Evolutionary conservation across 176 grass and related monocot species (phyloP).

Genomic region (Carex scoparia): DNA sequence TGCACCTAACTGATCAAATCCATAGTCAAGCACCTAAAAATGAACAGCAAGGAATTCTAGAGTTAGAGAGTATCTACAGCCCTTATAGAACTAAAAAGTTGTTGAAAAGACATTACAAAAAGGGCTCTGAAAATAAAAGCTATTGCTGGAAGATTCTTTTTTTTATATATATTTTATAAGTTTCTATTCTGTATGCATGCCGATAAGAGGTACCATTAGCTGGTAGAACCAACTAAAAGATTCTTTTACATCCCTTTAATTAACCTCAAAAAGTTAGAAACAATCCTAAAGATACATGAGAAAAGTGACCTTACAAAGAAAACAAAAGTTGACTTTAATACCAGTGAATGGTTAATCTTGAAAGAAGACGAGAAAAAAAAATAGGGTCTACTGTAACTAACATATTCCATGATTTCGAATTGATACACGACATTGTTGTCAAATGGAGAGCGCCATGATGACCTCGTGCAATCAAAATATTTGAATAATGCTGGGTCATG

Average conservation of each 20-base stretch:
- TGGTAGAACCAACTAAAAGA: constrained; percentile 1
- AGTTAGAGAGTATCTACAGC: background rate
- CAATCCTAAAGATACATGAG: constrained; percentile 5
- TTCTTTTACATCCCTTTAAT: background rate
- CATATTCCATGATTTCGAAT: constrained; percentile 99
- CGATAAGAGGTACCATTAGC: background rate
- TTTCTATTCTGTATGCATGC: background rate
- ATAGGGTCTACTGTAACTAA: constrained; percentile 31
- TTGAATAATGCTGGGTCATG: constrained; percentile 86
- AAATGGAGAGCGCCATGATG: constrained; percentile 70
- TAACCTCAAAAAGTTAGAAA: background rate
- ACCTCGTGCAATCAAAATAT: constrained; percentile 92
- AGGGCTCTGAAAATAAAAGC: background rate
- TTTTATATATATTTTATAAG: background rate
- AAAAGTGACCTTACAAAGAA: constrained; percentile 17
- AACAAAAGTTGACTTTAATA: constrained; percentile 18
- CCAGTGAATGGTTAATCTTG: background rate
- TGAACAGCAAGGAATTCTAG: constrained; percentile 24
- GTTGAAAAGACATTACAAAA: constrained; percentile 4
- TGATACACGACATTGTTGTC: constrained; percentile 95
- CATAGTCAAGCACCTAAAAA: constrained; percentile 85
- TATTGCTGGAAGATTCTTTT: background rate
- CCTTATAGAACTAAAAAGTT: background rate
- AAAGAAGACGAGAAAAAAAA: background rate
- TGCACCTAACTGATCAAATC: constrained; percentile 85